Evolutionary conservation across 345 rosid species (phyloP), one percentile per base, ranked within the genome.

Genomic region (Citrus sp.): DNA sequence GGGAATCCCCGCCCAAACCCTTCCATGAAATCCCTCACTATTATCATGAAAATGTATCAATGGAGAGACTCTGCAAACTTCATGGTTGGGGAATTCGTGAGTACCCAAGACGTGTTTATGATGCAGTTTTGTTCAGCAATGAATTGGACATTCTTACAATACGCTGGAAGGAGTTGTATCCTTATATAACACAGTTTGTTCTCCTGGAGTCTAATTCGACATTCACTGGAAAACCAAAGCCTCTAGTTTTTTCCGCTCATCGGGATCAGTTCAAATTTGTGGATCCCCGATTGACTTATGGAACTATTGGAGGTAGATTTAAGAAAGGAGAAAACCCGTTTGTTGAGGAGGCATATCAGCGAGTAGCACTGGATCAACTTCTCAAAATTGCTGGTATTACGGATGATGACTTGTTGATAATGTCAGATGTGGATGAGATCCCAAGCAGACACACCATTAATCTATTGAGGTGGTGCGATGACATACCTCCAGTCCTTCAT

Each of bases 371-470:
- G 82, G 98, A 93, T 82, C 93, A 87, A 82, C 94, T 93, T 28
- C 82, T 93, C 19, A 88, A 79, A 79, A 79, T 88, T 4, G 94
- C 98, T 0, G 98, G 96, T 30, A 90, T 92, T 40, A 84, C 92
- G 0, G 97, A 93, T 42, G 98, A 92, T 74, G 98, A 93, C 80
- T 82, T 93, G 82, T 76, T 93, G 86, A 92, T 92, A 58, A 93
- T 93, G 95, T 92, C 97, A 10, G 98, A 93, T 76, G 94, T 92
- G 34, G 98, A 93, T 79, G 98, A 93, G 91, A 93, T 93, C 6
- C 98, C 98, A 12, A 93, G 97, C 69, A 81, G 92, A 35, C 98
- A 93, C 78, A 93, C 97, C 6, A 90, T 93, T 77, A 89, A 93
- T 78, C 94, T 93, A 74, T 84, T 93, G 67, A 84, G 95, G 64